Evolutionary conservation across 495 filamentous ascomycete species (phyloP), one percentile per base, ranked within the genome.

Genomic region (Copromyces sp.): DNA sequence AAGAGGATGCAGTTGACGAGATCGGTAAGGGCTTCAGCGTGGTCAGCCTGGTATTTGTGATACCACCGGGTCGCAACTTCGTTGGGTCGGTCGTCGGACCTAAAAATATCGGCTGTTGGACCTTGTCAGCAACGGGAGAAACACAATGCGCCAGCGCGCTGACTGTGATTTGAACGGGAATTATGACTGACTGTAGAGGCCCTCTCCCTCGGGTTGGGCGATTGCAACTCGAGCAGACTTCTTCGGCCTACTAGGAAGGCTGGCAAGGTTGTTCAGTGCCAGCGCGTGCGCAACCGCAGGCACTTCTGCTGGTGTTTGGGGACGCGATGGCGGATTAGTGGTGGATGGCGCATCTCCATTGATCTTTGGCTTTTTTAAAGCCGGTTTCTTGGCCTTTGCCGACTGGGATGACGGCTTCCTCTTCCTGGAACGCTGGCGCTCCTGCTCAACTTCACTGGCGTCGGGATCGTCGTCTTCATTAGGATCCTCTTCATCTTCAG

Each of bases 1-100:
- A 90, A 88, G 4, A 99, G 84, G 29, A 97, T 89, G 76, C 97
- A 94, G 78, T 97, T 98, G 71, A 99, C 87, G 74, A 99, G 81
- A 45, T 97, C 93, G 12, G 89, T 88, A 80, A 97, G 86, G 7
- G 93, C 92, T 39, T 83, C 82, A 3, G 87, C 79, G 69, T 90
- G 88, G 75, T 95, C 81, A 40, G 87, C 83, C 69, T 91, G 85
- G 83, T 95, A 98, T 75, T 86, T 85, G 39, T 86, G 82, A 69
- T 94, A 86, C 95, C 94, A 98, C 61, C 90, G 86, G 20, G 89
- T 88, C 6, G 93, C 93, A n/a, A 93, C 90, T 39, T 91, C 89
- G 71, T 97, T 91, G 24, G 89, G 82, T 29, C 84, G 85, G 53
- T 90, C 85, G 44, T 88, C 90, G 59, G 90, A 89, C n/a, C 86